A percentile compares a stretch with the other conserved stretches of the same genome.
Evolutionary conservation across 257 asterid genomes (phyloP).

Genomic region (Solanum pimpinellifolium): DNA sequence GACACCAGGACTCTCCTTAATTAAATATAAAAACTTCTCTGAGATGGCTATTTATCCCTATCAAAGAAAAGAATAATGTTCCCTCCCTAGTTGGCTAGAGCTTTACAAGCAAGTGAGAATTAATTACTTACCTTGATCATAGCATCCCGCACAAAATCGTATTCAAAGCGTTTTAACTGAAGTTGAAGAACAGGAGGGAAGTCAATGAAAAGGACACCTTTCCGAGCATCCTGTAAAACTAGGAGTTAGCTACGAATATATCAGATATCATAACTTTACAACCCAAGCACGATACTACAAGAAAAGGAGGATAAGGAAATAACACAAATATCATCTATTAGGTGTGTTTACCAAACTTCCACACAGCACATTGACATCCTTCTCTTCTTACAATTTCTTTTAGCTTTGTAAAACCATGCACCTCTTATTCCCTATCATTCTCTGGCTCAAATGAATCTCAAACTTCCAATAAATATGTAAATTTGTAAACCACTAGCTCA

Average conservation of each 20-base stretch:
- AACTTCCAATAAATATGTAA: neutral
- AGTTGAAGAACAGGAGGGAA: conserved; percentile 87
- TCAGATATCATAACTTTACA: neutral
- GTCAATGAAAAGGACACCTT: conserved; percentile 73
- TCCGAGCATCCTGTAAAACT: conserved; percentile 64
- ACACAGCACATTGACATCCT: neutral
- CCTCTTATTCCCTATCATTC: neutral
- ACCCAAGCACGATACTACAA: neutral
- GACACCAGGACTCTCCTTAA: neutral
- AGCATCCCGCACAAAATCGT: conserved; percentile 63
- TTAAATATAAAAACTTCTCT: neutral
- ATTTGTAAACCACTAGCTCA: neutral
- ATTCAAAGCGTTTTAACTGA: conserved; percentile 70
- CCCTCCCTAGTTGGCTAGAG: neutral
- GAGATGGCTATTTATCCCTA: neutral
- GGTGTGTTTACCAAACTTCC: neutral
- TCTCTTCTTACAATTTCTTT: neutral
- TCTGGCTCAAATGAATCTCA: neutral
- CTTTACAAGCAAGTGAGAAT: neutral
- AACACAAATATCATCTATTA: neutral
- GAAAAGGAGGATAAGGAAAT: neutral
- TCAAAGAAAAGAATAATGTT: neutral
- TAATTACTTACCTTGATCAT: conserved; percentile 59
- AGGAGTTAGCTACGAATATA: neutral
- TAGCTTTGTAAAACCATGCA: neutral